These are phyloP conservation scores for Vigna trinervia DNA, from an alignment of 306 rosid species.

Conservation along the genomic window DNA sequence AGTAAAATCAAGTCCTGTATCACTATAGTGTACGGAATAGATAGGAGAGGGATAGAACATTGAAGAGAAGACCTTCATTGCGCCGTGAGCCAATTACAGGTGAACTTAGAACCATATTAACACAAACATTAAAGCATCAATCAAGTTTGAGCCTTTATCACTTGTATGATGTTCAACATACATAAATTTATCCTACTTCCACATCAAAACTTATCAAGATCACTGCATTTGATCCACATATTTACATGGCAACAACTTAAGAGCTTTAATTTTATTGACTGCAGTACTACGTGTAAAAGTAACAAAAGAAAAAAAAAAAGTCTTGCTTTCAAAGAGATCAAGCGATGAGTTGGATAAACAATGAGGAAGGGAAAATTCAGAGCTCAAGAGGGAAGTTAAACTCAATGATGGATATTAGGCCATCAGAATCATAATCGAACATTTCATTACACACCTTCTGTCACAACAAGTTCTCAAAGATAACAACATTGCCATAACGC, in stretches of 20 bases:
- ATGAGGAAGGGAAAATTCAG: background rate
- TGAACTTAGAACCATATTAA: too few species aligned
- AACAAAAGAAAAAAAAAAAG: background rate
- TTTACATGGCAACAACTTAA: background rate
- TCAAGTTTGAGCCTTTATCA: too few species aligned
- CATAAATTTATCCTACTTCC: too few species aligned
- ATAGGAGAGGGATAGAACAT: too few species aligned
- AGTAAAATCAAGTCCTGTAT: too few species aligned
- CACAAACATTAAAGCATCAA: too few species aligned
- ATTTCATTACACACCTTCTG: background rate
- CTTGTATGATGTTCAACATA: too few species aligned
- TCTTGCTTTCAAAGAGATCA: background rate
- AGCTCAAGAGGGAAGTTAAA: background rate
- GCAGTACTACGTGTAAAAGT: background rate
- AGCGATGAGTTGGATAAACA: background rate
- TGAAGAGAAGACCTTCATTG: too few species aligned
- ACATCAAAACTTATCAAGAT: background rate
- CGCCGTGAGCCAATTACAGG: too few species aligned
- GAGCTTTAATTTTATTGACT: background rate
- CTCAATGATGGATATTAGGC: background rate
- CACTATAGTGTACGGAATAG: too few species aligned
- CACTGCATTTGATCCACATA: background rate
- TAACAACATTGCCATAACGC: background rate
- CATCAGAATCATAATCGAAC: slow-evolving; percentile 36
- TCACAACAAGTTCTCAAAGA: background rate